phyloP scores from a whole-genome alignment of 495 filamentous ascomycete species.

The Astrothelium subdiscretum region DNA sequence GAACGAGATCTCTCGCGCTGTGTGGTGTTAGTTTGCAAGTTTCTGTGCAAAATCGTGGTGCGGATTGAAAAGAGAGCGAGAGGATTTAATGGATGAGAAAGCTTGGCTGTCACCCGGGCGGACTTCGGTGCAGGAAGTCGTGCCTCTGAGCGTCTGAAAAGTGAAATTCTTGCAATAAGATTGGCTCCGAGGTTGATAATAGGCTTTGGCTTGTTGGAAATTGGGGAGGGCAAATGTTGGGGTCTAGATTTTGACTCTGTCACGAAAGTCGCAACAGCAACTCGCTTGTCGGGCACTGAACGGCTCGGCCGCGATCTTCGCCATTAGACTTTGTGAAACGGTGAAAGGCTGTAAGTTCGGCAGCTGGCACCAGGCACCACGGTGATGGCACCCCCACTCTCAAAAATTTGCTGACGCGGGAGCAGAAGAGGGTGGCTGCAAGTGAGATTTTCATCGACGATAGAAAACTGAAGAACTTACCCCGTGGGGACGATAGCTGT shows the following conservation, averaged over 20 bases:
- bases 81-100: neutral
- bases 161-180: too few species aligned
- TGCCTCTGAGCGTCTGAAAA: neutral
- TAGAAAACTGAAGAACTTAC: neutral
- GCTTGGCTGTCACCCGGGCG: neutral
- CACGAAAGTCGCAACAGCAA: neutral
- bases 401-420: neutral
- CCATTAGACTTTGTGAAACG: neutral
- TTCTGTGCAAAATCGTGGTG: neutral
- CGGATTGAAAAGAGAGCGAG: neutral
- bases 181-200: too few species aligned
- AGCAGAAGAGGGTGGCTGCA: neutral
- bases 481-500: neutral
- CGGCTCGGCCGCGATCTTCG: neutral
- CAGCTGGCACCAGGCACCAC: neutral
- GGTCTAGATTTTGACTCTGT: neutral
- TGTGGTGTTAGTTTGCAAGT: neutral
- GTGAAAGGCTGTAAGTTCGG: neutral
- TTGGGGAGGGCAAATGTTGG: neutral
- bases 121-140: neutral
- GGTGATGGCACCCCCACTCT: neutral
- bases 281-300: neutral
- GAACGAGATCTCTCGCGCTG: conserved; percentile 94
- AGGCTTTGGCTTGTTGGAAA: neutral
- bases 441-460: neutral